Evolutionary conservation across 345 rosid genomes (phyloP).

Genomic region (Pugionium cornutum): DNA sequence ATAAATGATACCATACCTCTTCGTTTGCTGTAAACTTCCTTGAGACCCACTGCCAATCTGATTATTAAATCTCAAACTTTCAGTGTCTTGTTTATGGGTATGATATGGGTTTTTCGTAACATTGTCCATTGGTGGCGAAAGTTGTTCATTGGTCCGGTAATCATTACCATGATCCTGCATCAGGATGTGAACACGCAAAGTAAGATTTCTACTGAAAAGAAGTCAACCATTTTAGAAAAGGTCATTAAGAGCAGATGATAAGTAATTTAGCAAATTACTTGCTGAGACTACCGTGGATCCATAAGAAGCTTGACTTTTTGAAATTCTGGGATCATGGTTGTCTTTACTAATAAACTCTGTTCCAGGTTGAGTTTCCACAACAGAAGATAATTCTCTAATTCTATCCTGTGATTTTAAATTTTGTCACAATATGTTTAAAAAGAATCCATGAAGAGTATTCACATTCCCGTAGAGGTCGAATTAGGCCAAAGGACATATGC

Average conservation of each 20-base stretch:
- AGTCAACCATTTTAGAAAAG: constrained; percentile 13
- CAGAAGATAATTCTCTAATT: constrained; percentile 53
- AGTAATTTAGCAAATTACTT: constrained; percentile 44
- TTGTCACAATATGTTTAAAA: constrained; percentile 21
- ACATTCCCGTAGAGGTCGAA: constrained; percentile 14
- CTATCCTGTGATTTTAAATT: constrained; percentile 57
- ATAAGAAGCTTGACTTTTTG: constrained; percentile 38
- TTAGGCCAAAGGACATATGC: constrained; percentile 15
- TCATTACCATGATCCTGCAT: constrained; percentile 39
- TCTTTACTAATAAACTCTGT: constrained; percentile 42
- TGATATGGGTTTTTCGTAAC: constrained; percentile 36
- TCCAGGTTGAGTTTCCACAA: constrained; percentile 45
- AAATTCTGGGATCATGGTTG: constrained; percentile 37
- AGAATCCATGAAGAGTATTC: constrained; percentile 9
- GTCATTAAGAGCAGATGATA: constrained; percentile 21
- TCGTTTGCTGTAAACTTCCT: constrained; percentile 28
- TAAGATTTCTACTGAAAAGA: constrained; percentile 21
- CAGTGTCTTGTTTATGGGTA: constrained; percentile 23
- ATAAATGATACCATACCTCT: constrained; percentile 25
- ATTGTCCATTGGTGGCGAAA: constrained; percentile 36
- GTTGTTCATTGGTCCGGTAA: constrained; percentile 35
- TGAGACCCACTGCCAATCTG: constrained; percentile 31
- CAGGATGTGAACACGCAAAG: constrained; percentile 18
- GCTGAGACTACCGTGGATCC: constrained; percentile 50
- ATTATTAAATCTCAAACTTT: constrained; percentile 35